phyloP scores from a whole-genome alignment of 202 grass and related monocot genomes.

The Hordeum pubiflorum region DNA sequence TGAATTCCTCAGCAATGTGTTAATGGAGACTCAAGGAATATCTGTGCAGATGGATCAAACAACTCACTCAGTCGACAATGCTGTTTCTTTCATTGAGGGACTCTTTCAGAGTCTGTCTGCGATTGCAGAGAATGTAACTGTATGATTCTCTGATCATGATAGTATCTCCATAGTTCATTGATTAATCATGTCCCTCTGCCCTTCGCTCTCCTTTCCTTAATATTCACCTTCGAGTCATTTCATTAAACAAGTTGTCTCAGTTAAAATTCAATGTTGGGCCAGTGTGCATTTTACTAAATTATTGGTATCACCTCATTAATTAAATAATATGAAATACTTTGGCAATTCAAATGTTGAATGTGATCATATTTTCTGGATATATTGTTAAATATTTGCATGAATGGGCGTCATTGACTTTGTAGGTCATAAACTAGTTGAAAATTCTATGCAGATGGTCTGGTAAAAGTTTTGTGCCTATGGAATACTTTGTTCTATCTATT shows the following conservation, averaged over 20 bases:
- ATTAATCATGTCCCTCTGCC: not conserved
- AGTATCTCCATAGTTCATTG: constrained; percentile 4
- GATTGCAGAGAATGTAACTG: constrained; percentile 35
- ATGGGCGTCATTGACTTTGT: not conserved
- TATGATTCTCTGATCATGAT: constrained; percentile 32
- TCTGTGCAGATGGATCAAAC: constrained; percentile 40
- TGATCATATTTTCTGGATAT: not conserved
- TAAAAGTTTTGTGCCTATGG: not conserved
- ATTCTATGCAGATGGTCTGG: not conserved
- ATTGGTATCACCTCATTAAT: not conserved
- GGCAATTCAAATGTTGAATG: not conserved
- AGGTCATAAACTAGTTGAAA: constrained; percentile 5
- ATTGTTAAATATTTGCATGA: not conserved
- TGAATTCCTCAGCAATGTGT: constrained; percentile 23
- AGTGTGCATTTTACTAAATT: constrained; percentile 14
- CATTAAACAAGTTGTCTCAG: not conserved
- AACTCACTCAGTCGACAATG: constrained; percentile 45
- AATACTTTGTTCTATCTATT: constrained; percentile 6
- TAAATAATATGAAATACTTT: not conserved
- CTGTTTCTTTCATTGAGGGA: constrained; percentile 58
- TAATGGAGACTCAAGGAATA: constrained; percentile 41
- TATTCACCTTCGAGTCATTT: not conserved
- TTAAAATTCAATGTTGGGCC: constrained; percentile 10
- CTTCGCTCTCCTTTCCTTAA: too few relatives aligned
- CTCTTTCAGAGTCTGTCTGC: constrained; percentile 39